Conservation (phyloP, 192 early-diverging fungal species). For the Umbelopsis sp. region DNA sequence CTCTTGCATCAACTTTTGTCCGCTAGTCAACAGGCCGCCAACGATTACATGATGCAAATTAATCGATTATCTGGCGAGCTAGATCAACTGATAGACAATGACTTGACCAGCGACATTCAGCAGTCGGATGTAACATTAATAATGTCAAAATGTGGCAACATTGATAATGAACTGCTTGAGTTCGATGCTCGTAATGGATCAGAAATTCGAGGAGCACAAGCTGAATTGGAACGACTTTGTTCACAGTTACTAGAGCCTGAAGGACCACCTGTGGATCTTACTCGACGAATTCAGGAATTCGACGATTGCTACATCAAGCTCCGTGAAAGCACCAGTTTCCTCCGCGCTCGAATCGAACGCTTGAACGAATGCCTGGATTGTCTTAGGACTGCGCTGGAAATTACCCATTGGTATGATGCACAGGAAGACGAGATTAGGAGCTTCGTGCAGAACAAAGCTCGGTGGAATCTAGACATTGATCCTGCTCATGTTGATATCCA, state of each 20-base stretch:
- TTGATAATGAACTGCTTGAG: background rate
- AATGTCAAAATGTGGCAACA: background rate
- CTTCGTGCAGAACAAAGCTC: background rate
- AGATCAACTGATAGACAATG: background rate
- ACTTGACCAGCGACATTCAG: background rate
- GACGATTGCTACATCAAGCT: background rate
- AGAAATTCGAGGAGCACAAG: background rate
- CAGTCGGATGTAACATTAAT: background rate
- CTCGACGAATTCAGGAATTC: background rate
- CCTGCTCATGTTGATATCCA: background rate
- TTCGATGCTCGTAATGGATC: background rate
- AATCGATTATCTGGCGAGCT: background rate
- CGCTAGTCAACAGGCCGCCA: background rate
- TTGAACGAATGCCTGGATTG: background rate
- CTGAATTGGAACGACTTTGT: background rate
- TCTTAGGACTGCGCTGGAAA: background rate
- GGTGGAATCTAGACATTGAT: constrained; percentile 8
- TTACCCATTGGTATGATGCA: background rate
- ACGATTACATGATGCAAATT: background rate
- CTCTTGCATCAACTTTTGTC: background rate
- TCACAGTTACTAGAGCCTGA: constrained; percentile 1
- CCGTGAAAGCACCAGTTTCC: background rate
- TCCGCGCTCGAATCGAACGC: background rate
- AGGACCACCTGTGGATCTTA: background rate
- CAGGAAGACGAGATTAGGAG: background rate